These are phyloP conservation scores for Lasiosphaeria miniovina DNA, from an alignment of 495 filamentous ascomycete genomes.

Conservation along the genomic window DNA sequence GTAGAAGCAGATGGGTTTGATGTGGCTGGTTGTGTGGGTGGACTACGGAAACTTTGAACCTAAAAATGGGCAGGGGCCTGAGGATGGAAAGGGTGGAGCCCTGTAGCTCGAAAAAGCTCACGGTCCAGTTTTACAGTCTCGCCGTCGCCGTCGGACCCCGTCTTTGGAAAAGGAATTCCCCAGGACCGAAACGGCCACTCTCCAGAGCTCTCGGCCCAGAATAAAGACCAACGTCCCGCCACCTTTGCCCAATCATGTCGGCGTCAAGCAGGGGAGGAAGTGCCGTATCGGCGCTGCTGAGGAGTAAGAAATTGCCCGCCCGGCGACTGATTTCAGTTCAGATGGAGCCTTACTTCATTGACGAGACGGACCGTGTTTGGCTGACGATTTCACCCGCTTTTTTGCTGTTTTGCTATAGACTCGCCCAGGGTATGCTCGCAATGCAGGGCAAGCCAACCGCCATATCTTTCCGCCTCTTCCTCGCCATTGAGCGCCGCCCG, in stretches of 20 bases:
- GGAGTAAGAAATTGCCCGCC: slow-evolving; percentile 29
- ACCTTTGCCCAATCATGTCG: slow-evolving; percentile 38
- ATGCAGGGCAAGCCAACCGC: slow-evolving; percentile 17
- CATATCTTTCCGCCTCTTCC: not conserved
- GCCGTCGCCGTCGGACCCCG: no score
- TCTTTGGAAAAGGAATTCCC: no score
- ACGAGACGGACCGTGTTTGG: no score
- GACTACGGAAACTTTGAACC: no score
- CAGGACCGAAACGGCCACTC: no score
- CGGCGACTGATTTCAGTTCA: not conserved
- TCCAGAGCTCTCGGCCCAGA: no score
- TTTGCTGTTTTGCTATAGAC: slow-evolving; percentile 3
- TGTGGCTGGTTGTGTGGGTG: no score
- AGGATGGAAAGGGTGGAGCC: no score
- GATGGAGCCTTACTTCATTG: not conserved
- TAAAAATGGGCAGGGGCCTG: no score
- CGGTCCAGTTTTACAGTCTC: no score
- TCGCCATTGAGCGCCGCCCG: slow-evolving; percentile 7
- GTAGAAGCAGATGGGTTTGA: no score
- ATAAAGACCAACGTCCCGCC: not conserved
- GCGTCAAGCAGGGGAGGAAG: slow-evolving; percentile 48
- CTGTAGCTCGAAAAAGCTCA: no score
- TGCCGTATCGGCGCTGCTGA: slow-evolving; percentile 40
- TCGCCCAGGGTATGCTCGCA: slow-evolving; percentile 18
- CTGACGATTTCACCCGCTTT: not conserved